These are phyloP conservation scores for Fusarium verrucosum DNA, from an alignment of 2,329 filamentous ascomycete species.

Conservation along the genomic window DNA sequence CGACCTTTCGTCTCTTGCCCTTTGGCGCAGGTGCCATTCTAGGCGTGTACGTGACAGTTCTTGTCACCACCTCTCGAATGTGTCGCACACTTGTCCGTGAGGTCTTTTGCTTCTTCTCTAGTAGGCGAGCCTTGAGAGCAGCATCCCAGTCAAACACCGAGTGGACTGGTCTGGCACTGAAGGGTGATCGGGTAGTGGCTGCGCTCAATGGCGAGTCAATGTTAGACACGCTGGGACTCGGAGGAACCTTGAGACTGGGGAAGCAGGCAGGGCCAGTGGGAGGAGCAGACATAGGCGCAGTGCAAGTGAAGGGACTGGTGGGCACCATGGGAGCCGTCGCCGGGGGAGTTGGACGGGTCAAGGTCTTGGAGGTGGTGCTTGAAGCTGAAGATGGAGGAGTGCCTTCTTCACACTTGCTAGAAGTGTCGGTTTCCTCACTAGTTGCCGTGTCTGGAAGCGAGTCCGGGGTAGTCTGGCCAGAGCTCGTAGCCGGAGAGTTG, in stretches of 20 bases:
- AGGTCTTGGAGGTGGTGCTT: slow-evolving; percentile 45
- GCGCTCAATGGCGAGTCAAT: slow-evolving; percentile 75
- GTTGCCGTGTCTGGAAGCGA: slow-evolving; percentile 65
- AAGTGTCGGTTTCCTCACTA: slow-evolving; percentile 64
- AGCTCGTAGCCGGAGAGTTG: slow-evolving; percentile 71
- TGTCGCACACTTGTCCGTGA: slow-evolving; percentile 71
- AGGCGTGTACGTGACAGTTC: slow-evolving; percentile 90
- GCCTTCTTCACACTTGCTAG: slow-evolving; percentile 65
- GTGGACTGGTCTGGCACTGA: slow-evolving; percentile 70
- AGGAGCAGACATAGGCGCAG: slow-evolving; percentile 67
- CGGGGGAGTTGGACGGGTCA: slow-evolving; percentile 42
- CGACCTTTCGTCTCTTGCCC: slow-evolving; percentile 85
- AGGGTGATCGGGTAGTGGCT: slow-evolving; percentile 72
- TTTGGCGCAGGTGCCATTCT: slow-evolving; percentile 89
- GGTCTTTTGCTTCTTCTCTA: slow-evolving; percentile 67
- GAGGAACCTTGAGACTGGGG: slow-evolving; percentile 78
- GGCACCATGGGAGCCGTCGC: slow-evolving; percentile 54
- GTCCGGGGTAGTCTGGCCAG: slow-evolving; percentile 60
- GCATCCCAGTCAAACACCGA: slow-evolving; percentile 84
- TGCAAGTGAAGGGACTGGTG: slow-evolving; percentile 61
- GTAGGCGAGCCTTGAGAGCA: slow-evolving; percentile 72
- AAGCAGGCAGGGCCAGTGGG: slow-evolving; percentile 68
- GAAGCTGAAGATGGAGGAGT: slow-evolving; percentile 59
- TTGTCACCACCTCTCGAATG: slow-evolving; percentile 91
- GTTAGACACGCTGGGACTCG: slow-evolving; percentile 74